Evolutionary conservation across 176 grass and related monocot genomes (phyloP).

Genomic region (Elaeis guineensis): DNA sequence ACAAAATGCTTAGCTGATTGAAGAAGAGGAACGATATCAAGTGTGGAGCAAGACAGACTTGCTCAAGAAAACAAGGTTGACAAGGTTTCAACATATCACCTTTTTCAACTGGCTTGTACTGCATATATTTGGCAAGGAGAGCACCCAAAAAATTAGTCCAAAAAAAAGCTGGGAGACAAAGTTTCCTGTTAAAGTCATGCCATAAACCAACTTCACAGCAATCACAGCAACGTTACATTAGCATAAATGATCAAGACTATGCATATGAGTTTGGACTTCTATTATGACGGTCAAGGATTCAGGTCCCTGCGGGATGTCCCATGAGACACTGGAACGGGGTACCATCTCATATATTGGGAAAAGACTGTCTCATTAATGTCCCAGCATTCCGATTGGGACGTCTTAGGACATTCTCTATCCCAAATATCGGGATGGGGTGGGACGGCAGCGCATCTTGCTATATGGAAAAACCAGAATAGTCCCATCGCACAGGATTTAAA

Average conservation of each 20-base stretch:
- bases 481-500: no score
- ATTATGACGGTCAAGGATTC: no score
- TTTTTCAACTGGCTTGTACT: constrained; percentile 63
- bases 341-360: no score
- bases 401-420: no score
- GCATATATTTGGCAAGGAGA: constrained; percentile 38
- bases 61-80: background rate
- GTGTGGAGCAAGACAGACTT: background rate
- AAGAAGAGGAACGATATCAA: background rate
- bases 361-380: no score
- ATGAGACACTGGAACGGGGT: no score
- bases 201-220: background rate
- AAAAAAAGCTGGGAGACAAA: constrained; percentile 36
- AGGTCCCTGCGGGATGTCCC: no score
- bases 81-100: constrained; percentile 21
- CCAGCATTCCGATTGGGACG: no score
- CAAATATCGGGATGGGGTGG: no score
- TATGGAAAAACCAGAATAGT: no score
- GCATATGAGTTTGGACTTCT: no score
- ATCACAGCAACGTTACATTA: background rate
- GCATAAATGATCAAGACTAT: background rate
- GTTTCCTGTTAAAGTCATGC: constrained; percentile 37
- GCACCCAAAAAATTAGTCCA: constrained; percentile 36
- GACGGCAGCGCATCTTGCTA: no score
- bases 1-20: background rate